Conservation (phyloP, 192 early-diverging fungal genomes). For the Geranomyces michiganensis region DNA sequence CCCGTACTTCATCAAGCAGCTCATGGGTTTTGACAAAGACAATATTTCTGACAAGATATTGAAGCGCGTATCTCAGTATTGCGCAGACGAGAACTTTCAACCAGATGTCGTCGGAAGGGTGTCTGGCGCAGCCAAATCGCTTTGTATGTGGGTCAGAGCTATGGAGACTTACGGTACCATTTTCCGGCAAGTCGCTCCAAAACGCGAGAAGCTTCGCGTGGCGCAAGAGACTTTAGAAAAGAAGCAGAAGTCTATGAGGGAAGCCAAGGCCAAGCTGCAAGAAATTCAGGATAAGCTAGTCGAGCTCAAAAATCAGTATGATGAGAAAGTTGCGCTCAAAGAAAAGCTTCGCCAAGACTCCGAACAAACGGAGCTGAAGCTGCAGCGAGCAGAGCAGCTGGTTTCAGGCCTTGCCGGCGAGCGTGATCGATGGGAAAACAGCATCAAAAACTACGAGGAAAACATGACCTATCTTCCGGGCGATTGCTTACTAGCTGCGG, state of each 20-base stretch:
- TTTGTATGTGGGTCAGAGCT: slow-evolving; percentile 66
- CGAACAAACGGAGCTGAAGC: slow-evolving; percentile 59
- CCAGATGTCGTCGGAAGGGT: slow-evolving; percentile 62
- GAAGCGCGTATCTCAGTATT: slow-evolving; percentile 58
- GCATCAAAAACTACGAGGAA: slow-evolving; percentile 60
- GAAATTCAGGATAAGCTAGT: slow-evolving; percentile 66
- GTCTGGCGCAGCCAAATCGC: slow-evolving; percentile 60
- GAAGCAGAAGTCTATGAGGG: slow-evolving; percentile 58
- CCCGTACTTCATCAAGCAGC: slow-evolving; percentile 67
- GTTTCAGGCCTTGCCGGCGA: slow-evolving; percentile 62
- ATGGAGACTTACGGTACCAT: slow-evolving; percentile 66
- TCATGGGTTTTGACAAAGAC: slow-evolving; percentile 65
- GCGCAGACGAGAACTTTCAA: slow-evolving; percentile 61
- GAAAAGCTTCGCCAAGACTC: slow-evolving; percentile 61
- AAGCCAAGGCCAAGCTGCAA: slow-evolving; percentile 60
- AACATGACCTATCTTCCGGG: slow-evolving; percentile 55
- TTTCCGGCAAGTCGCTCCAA: slow-evolving; percentile 62
- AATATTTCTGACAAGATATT: slow-evolving; percentile 64
- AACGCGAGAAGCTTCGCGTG: slow-evolving; percentile 57
- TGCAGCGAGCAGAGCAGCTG: slow-evolving; percentile 58
- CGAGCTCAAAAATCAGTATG: slow-evolving; percentile 63
- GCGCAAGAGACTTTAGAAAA: slow-evolving; percentile 64
- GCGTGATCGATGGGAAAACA: slow-evolving; percentile 60
- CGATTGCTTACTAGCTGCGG: slow-evolving; percentile 61
- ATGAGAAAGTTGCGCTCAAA: slow-evolving; percentile 60